These are phyloP conservation scores for Leccinum griseonigrum DNA, from an alignment of 1,284 basidiomycete species.

Conservation along the genomic window DNA sequence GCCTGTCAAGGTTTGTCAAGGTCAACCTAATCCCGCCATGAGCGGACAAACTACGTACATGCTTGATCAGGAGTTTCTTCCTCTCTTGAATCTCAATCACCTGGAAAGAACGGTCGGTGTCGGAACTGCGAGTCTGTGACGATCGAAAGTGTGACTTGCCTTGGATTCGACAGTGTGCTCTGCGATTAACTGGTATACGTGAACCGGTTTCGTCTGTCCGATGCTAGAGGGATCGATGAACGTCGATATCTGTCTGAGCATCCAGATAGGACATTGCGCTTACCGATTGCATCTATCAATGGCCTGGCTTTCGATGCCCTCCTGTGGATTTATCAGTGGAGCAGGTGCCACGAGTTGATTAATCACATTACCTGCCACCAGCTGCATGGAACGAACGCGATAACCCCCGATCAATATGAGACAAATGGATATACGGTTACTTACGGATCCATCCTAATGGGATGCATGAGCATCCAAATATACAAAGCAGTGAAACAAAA, in stretches of 20 bases:
- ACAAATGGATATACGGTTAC: slow-evolving; percentile 29
- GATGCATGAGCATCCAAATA: slow-evolving; percentile 6
- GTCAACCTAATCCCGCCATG: neutral
- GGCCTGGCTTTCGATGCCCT: slow-evolving; percentile 87
- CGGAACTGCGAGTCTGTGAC: neutral
- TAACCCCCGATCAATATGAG: slow-evolving; percentile 12
- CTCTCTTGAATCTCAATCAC: slow-evolving; percentile 82
- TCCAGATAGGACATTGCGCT: slow-evolving; percentile 6
- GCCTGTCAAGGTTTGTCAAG: slow-evolving; percentile 44
- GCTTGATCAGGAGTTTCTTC: slow-evolving; percentile 71
- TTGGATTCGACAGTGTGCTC: slow-evolving; percentile 86
- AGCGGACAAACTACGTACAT: slow-evolving; percentile 40
- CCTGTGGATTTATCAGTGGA: slow-evolving; percentile 38
- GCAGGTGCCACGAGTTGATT: neutral
- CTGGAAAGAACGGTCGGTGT: slow-evolving; percentile 28
- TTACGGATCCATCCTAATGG: slow-evolving; percentile 78
- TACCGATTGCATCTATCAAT: slow-evolving; percentile 77
- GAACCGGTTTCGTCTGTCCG: slow-evolving; percentile 77
- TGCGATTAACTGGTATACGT: slow-evolving; percentile 86
- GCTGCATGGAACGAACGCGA: slow-evolving; percentile 32
- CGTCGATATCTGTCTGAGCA: slow-evolving; percentile 3
- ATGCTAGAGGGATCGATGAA: slow-evolving; percentile 47
- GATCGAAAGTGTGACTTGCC: slow-evolving; percentile 34
- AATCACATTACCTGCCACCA: slow-evolving; percentile 63
- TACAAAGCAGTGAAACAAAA: neutral